Conservation (phyloP, 1,284 basidiomycete genomes). For the Tylopilus orsonianus region DNA sequence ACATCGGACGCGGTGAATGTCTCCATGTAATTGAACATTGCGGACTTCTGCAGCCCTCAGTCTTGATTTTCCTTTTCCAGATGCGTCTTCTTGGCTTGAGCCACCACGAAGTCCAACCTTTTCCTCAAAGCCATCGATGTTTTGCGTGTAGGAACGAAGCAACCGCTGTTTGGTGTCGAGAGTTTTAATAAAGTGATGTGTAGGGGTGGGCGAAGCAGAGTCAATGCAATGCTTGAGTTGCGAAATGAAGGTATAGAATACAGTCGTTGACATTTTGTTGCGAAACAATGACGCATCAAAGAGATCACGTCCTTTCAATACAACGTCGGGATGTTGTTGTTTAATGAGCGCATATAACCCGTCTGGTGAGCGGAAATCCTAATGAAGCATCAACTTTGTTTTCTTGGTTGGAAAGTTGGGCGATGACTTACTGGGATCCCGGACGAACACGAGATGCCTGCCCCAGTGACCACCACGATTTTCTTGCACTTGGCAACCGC, state of each 20-base stretch:
- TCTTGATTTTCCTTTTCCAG: constrained; percentile 62
- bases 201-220: constrained; percentile 76
- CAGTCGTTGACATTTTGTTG: constrained; percentile 79
- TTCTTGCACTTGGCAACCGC: constrained; percentile 80
- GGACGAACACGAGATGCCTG: constrained; percentile 90
- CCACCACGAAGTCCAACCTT: constrained; percentile 72
- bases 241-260: constrained; percentile 95
- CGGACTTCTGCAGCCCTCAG: constrained; percentile 68
- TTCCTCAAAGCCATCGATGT: constrained; percentile 92
- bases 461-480: constrained; percentile 86
- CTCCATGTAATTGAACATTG: constrained; percentile 90
- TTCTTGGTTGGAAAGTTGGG: not conserved
- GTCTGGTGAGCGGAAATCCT: constrained; percentile 91
- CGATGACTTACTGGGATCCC: constrained; percentile 78
- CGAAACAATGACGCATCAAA: constrained; percentile 88
- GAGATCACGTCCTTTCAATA: constrained; percentile 85
- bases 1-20: constrained; percentile 86
- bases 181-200: constrained; percentile 86
- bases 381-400: constrained; percentile 1
- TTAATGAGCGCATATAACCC: constrained; percentile 89
- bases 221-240: constrained; percentile 85
- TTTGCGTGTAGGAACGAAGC: constrained; percentile 90
- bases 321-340: constrained; percentile 76
- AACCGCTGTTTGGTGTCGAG: constrained; percentile 85
- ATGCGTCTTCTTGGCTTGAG: constrained; percentile 52